Conservation (phyloP, 108 stramenopile genomes). For the Skeletonema marinoi region DNA sequence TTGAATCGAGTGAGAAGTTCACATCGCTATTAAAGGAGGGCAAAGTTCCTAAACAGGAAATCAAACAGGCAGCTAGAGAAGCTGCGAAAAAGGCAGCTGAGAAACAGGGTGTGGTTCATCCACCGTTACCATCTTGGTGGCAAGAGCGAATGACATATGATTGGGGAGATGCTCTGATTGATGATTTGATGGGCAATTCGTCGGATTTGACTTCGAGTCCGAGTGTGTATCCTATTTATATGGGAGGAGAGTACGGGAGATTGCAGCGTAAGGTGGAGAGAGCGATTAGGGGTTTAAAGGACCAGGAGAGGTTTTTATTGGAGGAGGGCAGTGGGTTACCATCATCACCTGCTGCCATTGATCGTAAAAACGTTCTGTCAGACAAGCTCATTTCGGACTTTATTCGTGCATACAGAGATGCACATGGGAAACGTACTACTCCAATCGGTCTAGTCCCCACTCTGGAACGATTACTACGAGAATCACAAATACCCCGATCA, state of each 20-base stretch:
- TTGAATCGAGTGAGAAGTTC: conserved; percentile 34
- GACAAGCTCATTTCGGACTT: conserved; percentile 71
- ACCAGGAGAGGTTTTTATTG: conserved; percentile 30
- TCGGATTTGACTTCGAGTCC: conserved; percentile 64
- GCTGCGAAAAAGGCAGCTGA: conserved; percentile 48
- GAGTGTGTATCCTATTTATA: conserved; percentile 70
- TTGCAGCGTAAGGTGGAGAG: conserved; percentile 55
- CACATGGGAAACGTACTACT: conserved; percentile 59
- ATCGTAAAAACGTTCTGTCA: conserved; percentile 25
- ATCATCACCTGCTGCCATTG: too few species aligned
- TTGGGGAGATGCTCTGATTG: conserved; percentile 74
- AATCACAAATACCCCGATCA: conserved; percentile 64
- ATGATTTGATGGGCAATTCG: conserved; percentile 83
- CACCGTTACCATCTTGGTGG: conserved; percentile 34
- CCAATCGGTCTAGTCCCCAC: conserved; percentile 77
- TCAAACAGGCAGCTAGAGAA: conserved; percentile 23
- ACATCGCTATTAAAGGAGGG: conserved; percentile 19
- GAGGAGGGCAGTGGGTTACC: conserved; percentile 23
- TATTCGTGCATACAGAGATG: conserved; percentile 79
- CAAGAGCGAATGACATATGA: conserved; percentile 65
- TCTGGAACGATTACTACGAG: conserved; percentile 61
- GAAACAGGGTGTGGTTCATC: conserved; percentile 29
- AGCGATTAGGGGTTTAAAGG: conserved; percentile 20
- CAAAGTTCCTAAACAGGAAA: conserved; percentile 15
- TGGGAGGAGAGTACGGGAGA: conserved; percentile 60